Evolutionary conservation across 352 stramenopile species (phyloP), one percentile per base, ranked within the genome.

Genomic region (Pythium rishiriense): DNA sequence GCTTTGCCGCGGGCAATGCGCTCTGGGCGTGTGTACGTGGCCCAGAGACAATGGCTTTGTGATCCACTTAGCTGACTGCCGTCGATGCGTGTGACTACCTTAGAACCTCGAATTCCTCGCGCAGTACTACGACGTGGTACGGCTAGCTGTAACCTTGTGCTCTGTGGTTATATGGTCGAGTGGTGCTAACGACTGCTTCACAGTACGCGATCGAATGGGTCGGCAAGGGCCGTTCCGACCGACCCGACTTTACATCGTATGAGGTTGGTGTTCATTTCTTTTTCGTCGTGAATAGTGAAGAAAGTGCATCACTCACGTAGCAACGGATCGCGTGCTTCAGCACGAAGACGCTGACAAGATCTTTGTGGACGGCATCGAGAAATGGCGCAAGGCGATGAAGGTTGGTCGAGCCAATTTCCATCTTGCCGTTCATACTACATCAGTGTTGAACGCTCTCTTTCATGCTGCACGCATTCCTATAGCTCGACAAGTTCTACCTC

Each of bases 201-300:
- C 22, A 90, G 82, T 91, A 90, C 24, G 80, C 83, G 22, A 65
- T 91, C 28, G 83, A 91, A 55, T 91, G 83, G 83, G 25, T 90
- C 14, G 83, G 83, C 43, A 80, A 78, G 24, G 83, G 80, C 12
- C 76, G 79, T 42, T 90, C 80, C 0, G 69, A 88, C 66, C 83
- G 83, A 4, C 83, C 83, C 5, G 69, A 78, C 8, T 87, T 88
- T 49, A 58, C 49, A 24, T 84, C 75, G 2, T 86, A 88, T 41
- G 71, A 85, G 58, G 83, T 91, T 62, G 6, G 33, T 11, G 24
- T 5, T 53, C 3, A 6, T 25, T 39, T 11, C 5, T 1, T 28
- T 14, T 19, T 52, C 0, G 8, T 17, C 10, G 15, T 42, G 2
- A 15, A 31, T 31, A 10, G 37, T n/a, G 37, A 1, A n/a, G 6